Percentiles rank a stretch among this genome's conserved stretches.
phyloP scores from a whole-genome alignment of 1,284 basidiomycete genomes.

The Austroboletus rostrupii region DNA sequence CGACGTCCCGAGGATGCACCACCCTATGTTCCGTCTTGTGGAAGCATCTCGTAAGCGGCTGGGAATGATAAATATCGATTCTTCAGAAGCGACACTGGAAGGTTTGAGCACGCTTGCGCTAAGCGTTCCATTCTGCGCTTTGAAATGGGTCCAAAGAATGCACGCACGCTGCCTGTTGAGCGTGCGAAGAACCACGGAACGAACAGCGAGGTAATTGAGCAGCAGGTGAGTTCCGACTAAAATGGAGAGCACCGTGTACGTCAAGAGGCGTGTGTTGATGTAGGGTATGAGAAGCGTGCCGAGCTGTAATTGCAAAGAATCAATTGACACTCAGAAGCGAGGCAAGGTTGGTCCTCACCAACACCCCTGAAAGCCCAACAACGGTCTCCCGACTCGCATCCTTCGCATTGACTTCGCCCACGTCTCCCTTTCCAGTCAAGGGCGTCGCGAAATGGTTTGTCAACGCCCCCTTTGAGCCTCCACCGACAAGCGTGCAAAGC shows the following conservation, averaged over 20 bases:
- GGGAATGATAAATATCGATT: slow-evolving; percentile 37
- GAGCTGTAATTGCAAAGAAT: slow-evolving; percentile 38
- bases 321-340: not conserved
- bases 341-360: slow-evolving; percentile 40
- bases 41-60: slow-evolving; percentile 34
- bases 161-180: slow-evolving; percentile 57
- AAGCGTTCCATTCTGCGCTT: slow-evolving; percentile 11
- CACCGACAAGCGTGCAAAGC: slow-evolving; percentile 57
- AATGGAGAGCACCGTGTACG: slow-evolving; percentile 47
- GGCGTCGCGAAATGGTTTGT: slow-evolving; percentile 61
- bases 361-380: slow-evolving; percentile 59
- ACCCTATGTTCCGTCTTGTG: slow-evolving; percentile 33
- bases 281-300: slow-evolving; percentile 56
- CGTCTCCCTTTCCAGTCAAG: slow-evolving; percentile 45
- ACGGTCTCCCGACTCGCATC: slow-evolving; percentile 70
- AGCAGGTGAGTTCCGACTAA: slow-evolving; percentile 52
- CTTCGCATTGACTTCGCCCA: slow-evolving; percentile 69
- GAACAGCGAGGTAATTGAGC: slow-evolving; percentile 60
- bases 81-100: slow-evolving; percentile 30
- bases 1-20: slow-evolving; percentile 45
- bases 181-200: slow-evolving; percentile 49
- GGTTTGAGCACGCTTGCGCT: slow-evolving; percentile 26
- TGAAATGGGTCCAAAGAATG: slow-evolving; percentile 48
- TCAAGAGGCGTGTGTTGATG: slow-evolving; percentile 44
- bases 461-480: slow-evolving; percentile 66